phyloP scores from a whole-genome alignment of 2,329 filamentous ascomycete genomes.

The Colletotrichum cereale region DNA sequence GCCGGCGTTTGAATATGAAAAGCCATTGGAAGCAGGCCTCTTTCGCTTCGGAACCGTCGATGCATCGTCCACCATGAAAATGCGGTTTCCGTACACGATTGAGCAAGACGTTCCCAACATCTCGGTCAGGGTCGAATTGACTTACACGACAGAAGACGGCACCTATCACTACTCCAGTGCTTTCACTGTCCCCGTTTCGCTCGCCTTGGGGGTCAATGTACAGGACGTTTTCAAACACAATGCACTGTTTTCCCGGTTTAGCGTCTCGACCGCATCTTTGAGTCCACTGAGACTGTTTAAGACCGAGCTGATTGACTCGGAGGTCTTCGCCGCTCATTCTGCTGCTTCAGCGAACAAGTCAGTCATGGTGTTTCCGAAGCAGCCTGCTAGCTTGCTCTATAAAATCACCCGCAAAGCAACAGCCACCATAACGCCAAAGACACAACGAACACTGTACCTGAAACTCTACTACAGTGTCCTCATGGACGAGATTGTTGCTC shows the following conservation, averaged over 20 bases:
- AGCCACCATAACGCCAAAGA: constrained; percentile 49
- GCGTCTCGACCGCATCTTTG: constrained; percentile 82
- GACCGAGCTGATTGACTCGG: constrained; percentile 78
- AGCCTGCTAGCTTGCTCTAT: constrained; percentile 85
- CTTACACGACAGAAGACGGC: constrained; percentile 76
- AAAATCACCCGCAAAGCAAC: constrained; percentile 73
- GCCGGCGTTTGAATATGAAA: constrained; percentile 57
- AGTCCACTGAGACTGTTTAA: constrained; percentile 81
- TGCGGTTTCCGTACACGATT: constrained; percentile 84
- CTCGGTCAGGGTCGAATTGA: constrained; percentile 80
- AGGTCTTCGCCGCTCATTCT: constrained; percentile 75
- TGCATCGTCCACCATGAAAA: constrained; percentile 60
- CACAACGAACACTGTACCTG: constrained; percentile 70
- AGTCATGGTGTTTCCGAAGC: constrained; percentile 80
- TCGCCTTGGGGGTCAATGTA: constrained; percentile 94
- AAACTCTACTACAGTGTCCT: constrained; percentile 82
- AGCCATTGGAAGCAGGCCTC: constrained; percentile 65
- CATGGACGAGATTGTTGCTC: constrained; percentile 76
- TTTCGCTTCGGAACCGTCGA: constrained; percentile 64
- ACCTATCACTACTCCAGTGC: constrained; percentile 73
- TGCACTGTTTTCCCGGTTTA: constrained; percentile 88
- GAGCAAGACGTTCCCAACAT: constrained; percentile 82
- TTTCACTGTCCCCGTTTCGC: constrained; percentile 75
- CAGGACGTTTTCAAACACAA: constrained; percentile 93
- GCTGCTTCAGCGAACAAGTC: constrained; percentile 64